These are phyloP conservation scores for Chenopodium formosanum DNA, from an alignment of 148 eudicot species.

Conservation along the genomic window DNA sequence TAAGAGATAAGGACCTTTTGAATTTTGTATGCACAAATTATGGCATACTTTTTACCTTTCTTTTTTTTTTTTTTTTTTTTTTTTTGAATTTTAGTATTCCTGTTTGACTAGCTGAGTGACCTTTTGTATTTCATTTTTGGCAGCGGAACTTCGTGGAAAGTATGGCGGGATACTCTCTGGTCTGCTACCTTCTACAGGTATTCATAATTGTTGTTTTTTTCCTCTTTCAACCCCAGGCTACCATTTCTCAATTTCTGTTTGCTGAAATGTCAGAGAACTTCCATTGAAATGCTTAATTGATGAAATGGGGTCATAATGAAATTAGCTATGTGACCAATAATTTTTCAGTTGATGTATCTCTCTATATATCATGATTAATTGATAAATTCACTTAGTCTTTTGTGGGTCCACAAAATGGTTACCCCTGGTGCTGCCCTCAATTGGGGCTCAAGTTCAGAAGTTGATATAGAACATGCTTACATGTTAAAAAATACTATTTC, in stretches of 20 bases:
- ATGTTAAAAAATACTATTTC: neutral
- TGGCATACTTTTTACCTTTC: neutral
- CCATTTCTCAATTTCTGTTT: neutral
- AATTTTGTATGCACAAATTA: neutral
- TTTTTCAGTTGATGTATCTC: neutral
- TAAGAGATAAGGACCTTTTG: neutral
- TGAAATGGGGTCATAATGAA: neutral
- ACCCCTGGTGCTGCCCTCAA: neutral
- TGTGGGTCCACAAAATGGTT: neutral
- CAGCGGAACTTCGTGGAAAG: constrained; percentile 99
- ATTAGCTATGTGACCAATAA: neutral
- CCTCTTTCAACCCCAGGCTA: neutral
- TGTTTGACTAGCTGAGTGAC: neutral
- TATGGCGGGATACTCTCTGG: constrained; percentile 99
- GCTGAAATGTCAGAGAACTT: neutral
- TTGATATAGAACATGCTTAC: neutral
- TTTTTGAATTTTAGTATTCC: too few species aligned
- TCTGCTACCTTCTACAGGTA: constrained; percentile 98
- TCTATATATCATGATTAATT: neutral
- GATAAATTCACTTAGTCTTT: neutral
- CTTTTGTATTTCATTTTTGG: constrained; percentile 28
- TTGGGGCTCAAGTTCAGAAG: neutral
- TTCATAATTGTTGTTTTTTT: neutral
- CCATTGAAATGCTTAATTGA: neutral
- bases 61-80: too few species aligned